phyloP scores from a whole-genome alignment of 192 early-diverging fungal species.

The Coemansia sp. region DNA sequence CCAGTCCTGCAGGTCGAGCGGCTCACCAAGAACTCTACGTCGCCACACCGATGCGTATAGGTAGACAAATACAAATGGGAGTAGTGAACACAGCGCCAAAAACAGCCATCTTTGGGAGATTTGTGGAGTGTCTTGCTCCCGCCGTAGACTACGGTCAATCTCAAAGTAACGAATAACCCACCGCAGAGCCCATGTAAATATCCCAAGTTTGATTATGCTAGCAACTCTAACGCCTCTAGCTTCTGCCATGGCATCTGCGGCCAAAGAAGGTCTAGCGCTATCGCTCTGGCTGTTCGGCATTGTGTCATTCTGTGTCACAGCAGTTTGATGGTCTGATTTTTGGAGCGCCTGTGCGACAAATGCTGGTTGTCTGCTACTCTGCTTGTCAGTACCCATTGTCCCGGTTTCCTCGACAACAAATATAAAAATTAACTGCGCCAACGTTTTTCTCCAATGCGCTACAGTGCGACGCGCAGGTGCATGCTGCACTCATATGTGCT shows the following conservation, averaged over 20 bases:
- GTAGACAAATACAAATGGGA: slow-evolving; percentile 42
- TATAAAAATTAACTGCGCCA: neutral
- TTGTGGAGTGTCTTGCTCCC: slow-evolving; percentile 33
- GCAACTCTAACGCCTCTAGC: slow-evolving; percentile 13
- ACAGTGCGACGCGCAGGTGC: no score
- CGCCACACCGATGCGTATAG: slow-evolving; percentile 49
- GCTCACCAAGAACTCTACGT: slow-evolving; percentile 38
- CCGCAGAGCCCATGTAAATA: slow-evolving; percentile 21
- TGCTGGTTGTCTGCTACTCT: slow-evolving; percentile 17
- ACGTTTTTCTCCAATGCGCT: neutral
- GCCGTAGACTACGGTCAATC: slow-evolving; percentile 42
- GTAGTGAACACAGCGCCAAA: slow-evolving; percentile 19
- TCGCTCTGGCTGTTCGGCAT: neutral
- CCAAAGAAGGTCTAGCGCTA: neutral
- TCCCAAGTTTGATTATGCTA: slow-evolving; percentile 21
- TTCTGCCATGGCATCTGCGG: neutral
- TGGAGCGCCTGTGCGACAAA: slow-evolving; percentile 31
- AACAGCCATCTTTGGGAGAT: slow-evolving; percentile 38
- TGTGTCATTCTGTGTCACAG: slow-evolving; percentile 16
- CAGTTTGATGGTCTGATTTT: slow-evolving; percentile 10
- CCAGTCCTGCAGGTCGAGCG: slow-evolving; percentile 50
- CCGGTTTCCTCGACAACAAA: neutral
- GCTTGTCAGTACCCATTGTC: neutral
- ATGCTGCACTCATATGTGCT: no score
- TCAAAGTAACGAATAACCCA: slow-evolving; percentile 48